Percentiles rank a stretch among this genome's conserved stretches.
These are phyloP conservation scores for Candida broadrunensis DNA, from an alignment of 805 yeast genomes.

Conservation along the genomic window DNA sequence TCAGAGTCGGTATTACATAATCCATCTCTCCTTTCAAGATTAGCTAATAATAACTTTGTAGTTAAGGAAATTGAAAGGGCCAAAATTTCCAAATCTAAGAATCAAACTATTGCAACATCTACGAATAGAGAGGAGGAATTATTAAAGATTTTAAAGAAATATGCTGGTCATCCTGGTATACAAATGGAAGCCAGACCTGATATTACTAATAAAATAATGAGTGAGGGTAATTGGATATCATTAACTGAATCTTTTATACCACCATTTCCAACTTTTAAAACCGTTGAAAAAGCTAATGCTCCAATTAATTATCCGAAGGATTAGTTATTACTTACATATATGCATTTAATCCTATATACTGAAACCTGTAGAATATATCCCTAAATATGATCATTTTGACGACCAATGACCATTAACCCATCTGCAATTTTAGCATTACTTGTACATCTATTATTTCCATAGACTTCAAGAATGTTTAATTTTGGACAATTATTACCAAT, in stretches of 20 bases:
- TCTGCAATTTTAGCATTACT: conserved; percentile 48
- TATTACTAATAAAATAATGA: conserved; percentile 24
- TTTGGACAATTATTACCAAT: conserved; percentile 60
- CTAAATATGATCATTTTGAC: conserved; percentile 63
- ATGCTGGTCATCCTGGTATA: conserved; percentile 34
- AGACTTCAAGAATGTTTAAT: conserved; percentile 69
- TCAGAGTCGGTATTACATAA: conserved; percentile 27
- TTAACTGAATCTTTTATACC: conserved; percentile 20
- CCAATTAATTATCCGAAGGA: conserved; percentile 37
- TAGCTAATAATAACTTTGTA: conserved; percentile 17
- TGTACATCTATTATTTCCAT: conserved; percentile 73
- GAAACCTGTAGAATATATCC: background rate
- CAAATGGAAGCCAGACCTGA: conserved; percentile 32
- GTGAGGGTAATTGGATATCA: conserved; percentile 17
- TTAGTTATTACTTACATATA: background rate
- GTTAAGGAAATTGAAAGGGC: conserved; percentile 10
- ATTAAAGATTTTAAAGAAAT: conserved; percentile 15
- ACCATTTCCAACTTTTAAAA: conserved; percentile 54
- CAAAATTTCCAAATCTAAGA: conserved; percentile 3
- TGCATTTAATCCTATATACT: background rate
- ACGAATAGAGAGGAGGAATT: conserved; percentile 18
- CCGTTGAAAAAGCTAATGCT: conserved; percentile 58
- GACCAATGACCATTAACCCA: conserved; percentile 65
- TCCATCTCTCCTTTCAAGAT: conserved; percentile 17
- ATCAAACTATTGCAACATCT: conserved; percentile 4